These are phyloP conservation scores for Holtermanniella nyarrowii DNA, from an alignment of 768 basidiomycete species.

Conservation along the genomic window DNA sequence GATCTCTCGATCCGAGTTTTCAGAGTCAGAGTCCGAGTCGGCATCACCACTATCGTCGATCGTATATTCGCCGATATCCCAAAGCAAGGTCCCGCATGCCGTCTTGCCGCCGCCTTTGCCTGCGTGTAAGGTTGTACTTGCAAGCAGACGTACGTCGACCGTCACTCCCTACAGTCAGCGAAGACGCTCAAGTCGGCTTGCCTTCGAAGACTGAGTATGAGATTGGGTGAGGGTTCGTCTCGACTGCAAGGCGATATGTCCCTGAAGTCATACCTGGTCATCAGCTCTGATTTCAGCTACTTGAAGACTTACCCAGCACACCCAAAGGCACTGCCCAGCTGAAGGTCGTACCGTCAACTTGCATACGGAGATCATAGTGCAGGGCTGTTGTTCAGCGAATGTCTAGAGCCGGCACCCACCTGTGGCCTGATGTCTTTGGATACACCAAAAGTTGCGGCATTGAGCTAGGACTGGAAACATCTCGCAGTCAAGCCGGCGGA, in stretches of 20 bases:
- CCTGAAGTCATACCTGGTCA: slow-evolving; percentile 16
- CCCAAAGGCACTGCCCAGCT: slow-evolving; percentile 33
- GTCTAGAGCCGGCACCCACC: slow-evolving; percentile 10
- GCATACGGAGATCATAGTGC: slow-evolving; percentile 33
- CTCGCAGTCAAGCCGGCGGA: slow-evolving; percentile 15
- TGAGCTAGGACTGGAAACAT: slow-evolving; percentile 23
- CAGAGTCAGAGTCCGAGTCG: slow-evolving; percentile 14
- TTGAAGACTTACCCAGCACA: slow-evolving; percentile 15
- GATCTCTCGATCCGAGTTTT: too few species aligned
- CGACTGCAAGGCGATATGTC: slow-evolving; percentile 23
- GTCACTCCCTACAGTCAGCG: slow-evolving; percentile 6
- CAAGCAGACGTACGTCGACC: slow-evolving; percentile 4
- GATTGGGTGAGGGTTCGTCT: slow-evolving; percentile 30
- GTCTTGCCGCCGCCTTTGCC: background rate
- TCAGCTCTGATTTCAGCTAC: background rate
- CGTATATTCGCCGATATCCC: slow-evolving; percentile 30
- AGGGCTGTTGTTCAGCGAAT: slow-evolving; percentile 12
- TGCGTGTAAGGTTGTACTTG: background rate
- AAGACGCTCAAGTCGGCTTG: slow-evolving; percentile 1
- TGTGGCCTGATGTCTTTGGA: slow-evolving; percentile 31
- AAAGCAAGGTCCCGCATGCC: slow-evolving; percentile 9
- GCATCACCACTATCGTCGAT: slow-evolving; percentile 10
- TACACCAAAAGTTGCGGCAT: slow-evolving; percentile 31
- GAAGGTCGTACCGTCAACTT: slow-evolving; percentile 27
- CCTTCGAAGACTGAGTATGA: slow-evolving; percentile 33